Evolutionary conservation across 345 rosid species (phyloP).

Genomic region (Anastatica hierochuntica): DNA sequence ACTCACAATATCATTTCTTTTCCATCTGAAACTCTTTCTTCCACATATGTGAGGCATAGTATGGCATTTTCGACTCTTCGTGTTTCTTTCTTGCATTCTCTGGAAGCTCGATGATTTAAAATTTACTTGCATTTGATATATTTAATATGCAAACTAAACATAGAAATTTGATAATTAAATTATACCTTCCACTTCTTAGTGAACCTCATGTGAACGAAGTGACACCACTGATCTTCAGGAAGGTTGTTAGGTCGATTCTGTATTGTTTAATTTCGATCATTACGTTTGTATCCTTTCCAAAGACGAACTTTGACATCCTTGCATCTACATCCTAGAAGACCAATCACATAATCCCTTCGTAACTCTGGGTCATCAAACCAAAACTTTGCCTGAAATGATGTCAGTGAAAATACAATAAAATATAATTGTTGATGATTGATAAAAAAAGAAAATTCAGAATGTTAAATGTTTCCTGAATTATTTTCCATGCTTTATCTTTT

Average conservation of each 20-base stretch:
- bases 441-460: no score
- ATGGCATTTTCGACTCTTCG: neutral
- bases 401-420: no score
- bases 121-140: no score
- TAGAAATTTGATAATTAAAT: neutral
- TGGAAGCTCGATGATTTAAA: neutral
- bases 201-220: neutral
- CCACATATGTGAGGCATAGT: neutral
- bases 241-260: neutral
- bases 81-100: neutral
- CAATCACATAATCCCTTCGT: no score
- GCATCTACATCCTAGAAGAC: no score
- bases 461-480: neutral
- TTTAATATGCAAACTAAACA: no score
- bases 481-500: neutral
- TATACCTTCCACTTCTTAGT: neutral
- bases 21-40: neutral
- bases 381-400: no score
- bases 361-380: no score
- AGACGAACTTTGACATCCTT: no score
- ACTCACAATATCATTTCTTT: neutral
- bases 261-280: neutral
- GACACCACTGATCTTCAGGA: neutral
- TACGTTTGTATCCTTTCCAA: no score
- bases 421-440: no score